Percentiles rank a stretch among this genome's conserved stretches.
Conservation (phyloP, 2,329 filamentous ascomycete genomes). For the Colletotrichum sp. region DNA sequence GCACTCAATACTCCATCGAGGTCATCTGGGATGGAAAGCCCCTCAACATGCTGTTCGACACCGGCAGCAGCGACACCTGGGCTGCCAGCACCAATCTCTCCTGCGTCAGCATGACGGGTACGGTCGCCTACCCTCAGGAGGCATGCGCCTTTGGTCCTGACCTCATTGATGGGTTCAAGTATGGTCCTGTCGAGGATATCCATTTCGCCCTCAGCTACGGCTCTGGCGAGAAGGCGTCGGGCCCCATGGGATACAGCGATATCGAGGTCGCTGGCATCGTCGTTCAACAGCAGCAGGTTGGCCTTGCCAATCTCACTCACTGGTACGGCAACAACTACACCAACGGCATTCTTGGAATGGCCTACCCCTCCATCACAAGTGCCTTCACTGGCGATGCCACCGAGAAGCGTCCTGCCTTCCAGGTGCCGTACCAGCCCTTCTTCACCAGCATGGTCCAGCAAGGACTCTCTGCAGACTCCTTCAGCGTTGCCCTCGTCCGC, state of each 20-base stretch:
- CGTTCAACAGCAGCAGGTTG: conserved; percentile 51
- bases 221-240: conserved; percentile 53
- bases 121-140: conserved; percentile 28
- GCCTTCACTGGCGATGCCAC: conserved; percentile 46
- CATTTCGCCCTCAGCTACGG: conserved; percentile 53
- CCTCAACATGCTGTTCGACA: conserved; percentile 52
- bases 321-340: conserved; percentile 59
- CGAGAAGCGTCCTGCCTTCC: conserved; percentile 42
- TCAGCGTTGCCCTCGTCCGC: conserved; percentile 53
- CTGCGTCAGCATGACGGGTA: conserved; percentile 43
- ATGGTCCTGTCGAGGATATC: conserved; percentile 41
- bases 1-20: conserved; percentile 47
- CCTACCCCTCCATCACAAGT: conserved; percentile 55
- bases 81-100: conserved; percentile 43
- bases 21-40: conserved; percentile 43
- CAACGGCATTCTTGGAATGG: conserved; percentile 55
- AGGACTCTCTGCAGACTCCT: conserved; percentile 48
- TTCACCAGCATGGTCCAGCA: conserved; percentile 53
- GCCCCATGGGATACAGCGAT: conserved; percentile 52
- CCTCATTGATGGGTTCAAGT: conserved; percentile 43
- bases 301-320: conserved; percentile 52
- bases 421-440: conserved; percentile 51
- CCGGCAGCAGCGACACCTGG: conserved; percentile 59
- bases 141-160: conserved; percentile 47
- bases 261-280: conserved; percentile 49